Conservation (phyloP, 2,329 filamentous ascomycete species). For the Phyllosticta citrichinensis region DNA sequence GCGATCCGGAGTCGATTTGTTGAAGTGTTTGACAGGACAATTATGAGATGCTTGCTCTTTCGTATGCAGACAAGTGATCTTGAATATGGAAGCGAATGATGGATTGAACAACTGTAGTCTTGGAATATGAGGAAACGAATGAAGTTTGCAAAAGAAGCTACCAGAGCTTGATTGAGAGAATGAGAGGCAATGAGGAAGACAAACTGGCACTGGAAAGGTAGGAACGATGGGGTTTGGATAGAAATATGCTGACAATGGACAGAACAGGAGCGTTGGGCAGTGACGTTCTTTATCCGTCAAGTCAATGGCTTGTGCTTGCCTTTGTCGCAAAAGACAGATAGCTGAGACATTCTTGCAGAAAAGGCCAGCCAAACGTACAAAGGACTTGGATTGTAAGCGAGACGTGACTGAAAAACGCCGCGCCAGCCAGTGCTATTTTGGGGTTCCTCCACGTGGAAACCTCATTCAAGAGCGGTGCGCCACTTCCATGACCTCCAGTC, state of each 20-base stretch:
- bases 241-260: background rate
- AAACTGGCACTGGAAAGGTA: background rate
- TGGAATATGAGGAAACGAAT: background rate
- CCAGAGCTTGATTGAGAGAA: background rate
- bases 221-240: background rate
- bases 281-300: background rate
- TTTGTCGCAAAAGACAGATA: too few species aligned
- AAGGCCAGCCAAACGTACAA: too few species aligned
- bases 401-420: too few species aligned
- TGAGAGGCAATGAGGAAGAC: background rate
- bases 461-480: too few species aligned
- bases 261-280: background rate
- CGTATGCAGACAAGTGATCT: background rate
- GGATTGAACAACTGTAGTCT: background rate
- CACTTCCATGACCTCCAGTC: too few species aligned
- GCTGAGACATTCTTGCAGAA: too few species aligned
- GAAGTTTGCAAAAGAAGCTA: background rate
- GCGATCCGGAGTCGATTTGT: background rate
- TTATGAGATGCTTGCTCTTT: background rate
- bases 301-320: background rate
- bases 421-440: too few species aligned
- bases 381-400: too few species aligned
- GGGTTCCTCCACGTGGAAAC: too few species aligned
- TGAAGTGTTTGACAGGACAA: background rate
- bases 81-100: background rate